phyloP scores from a whole-genome alignment of 495 filamentous ascomycete species.

The Zalerion maritima region DNA sequence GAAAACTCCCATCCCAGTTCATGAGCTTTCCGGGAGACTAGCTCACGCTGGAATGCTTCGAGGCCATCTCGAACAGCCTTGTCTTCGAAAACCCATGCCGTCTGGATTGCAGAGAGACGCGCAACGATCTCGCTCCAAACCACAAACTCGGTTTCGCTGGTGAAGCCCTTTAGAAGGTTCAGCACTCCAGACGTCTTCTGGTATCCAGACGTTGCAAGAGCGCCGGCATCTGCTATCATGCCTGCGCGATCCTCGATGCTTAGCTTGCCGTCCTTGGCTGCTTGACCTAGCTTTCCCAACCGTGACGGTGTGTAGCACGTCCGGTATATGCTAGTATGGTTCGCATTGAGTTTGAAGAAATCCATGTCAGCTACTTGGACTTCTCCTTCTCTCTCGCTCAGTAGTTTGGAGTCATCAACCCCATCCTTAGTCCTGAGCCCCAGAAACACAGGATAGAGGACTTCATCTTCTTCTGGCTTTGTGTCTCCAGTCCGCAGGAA shows the following conservation, averaged over 20 bases:
- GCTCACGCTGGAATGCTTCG: slow-evolving; percentile 62
- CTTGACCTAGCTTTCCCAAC: slow-evolving; percentile 58
- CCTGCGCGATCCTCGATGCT: slow-evolving; percentile 88
- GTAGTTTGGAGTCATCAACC: slow-evolving; percentile 44
- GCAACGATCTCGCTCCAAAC: slow-evolving; percentile 87
- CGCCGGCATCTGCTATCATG: slow-evolving; percentile 90
- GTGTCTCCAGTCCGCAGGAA: slow-evolving; percentile 63
- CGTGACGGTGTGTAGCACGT: slow-evolving; percentile 55
- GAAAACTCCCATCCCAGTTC: slow-evolving; percentile 79
- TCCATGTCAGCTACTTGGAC: slow-evolving; percentile 50
- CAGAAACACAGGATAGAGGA: slow-evolving; percentile 59
- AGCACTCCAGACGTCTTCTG: slow-evolving; percentile 84
- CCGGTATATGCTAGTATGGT: slow-evolving; percentile 61
- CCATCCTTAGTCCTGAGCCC: slow-evolving; percentile 53
- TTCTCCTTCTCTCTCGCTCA: slow-evolving; percentile 58
- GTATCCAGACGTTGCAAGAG: slow-evolving; percentile 78
- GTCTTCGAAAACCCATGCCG: slow-evolving; percentile 83
- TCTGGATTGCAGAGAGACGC: slow-evolving; percentile 58
- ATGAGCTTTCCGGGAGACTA: slow-evolving; percentile 65
- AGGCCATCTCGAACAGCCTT: slow-evolving; percentile 55
- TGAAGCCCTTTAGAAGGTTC: slow-evolving; percentile 71
- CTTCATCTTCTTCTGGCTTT: slow-evolving; percentile 71
- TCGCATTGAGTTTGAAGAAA: slow-evolving; percentile 69
- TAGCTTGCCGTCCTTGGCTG: slow-evolving; percentile 72
- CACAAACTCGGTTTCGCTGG: slow-evolving; percentile 71